Evolutionary conservation across 1,284 basidiomycete species (phyloP).

Genomic region (Ceratobasidium theobromae): DNA sequence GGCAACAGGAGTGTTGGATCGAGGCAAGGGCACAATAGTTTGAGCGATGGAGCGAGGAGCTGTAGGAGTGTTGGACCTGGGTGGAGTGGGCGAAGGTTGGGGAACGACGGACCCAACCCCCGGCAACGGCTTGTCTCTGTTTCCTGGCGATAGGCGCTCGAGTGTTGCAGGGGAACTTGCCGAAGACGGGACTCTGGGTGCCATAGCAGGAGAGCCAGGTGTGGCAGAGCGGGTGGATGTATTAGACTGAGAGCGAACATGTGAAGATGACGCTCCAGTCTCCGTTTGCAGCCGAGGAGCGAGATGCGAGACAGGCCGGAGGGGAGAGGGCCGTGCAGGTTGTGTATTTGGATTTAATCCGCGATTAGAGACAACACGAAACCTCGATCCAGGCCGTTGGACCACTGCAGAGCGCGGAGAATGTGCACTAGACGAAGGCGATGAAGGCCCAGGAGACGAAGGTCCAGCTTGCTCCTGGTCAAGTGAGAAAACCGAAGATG

Average conservation of each 20-base stretch:
- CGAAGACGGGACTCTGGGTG: conserved; percentile 17
- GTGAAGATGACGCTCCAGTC: neutral
- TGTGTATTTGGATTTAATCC: conserved; percentile 30
- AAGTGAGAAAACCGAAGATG: conserved; percentile 3
- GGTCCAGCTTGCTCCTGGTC: neutral
- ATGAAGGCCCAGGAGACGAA: conserved; percentile 19
- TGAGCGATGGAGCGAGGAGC: too few species aligned
- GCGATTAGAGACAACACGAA: conserved; percentile 36
- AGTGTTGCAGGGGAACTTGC: conserved; percentile 20
- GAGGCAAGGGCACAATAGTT: neutral
- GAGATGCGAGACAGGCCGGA: conserved; percentile 16
- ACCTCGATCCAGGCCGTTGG: conserved; percentile 37
- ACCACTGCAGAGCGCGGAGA: conserved; percentile 45
- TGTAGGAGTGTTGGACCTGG: neutral
- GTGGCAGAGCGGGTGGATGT: conserved; percentile 22
- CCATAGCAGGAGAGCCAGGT: conserved; percentile 20
- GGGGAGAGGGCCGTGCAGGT: conserved; percentile 29
- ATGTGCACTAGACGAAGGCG: conserved; percentile 40
- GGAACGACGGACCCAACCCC: neutral
- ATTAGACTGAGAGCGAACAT: conserved; percentile 23
- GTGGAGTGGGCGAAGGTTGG: conserved; percentile 1
- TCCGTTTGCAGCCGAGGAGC: neutral
- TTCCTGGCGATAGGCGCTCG: conserved; percentile 25
- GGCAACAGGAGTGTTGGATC: neutral
- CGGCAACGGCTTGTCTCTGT: conserved; percentile 26